These are phyloP conservation scores for Talaromyces borbonicus DNA, from an alignment of 495 filamentous ascomycete species.

Conservation along the genomic window DNA sequence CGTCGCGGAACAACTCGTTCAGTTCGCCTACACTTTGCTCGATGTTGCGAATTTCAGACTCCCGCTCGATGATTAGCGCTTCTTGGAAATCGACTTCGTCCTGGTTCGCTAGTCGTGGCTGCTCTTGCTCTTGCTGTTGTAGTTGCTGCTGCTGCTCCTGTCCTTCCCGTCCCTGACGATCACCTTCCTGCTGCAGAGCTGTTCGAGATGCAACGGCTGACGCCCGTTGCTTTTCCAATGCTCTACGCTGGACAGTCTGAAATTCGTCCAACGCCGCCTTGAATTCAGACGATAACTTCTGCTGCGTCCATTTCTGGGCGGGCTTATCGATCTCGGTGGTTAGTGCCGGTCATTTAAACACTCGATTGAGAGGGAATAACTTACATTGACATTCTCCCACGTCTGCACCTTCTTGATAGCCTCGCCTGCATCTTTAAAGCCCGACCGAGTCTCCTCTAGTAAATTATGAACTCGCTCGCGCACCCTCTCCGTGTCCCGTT, in stretches of 20 bases:
- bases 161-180: constrained; percentile 21
- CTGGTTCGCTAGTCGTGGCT: constrained; percentile 75
- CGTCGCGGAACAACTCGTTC: constrained; percentile 93
- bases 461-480: constrained; percentile 81
- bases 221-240: constrained; percentile 85
- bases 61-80: constrained; percentile 85
- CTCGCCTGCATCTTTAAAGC: constrained; percentile 91
- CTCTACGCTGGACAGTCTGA: constrained; percentile 76
- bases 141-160: constrained; percentile 44
- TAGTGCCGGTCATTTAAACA: neutral
- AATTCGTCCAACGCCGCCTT: constrained; percentile 79
- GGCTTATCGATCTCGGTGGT: constrained; percentile 42
- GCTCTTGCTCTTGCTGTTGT: constrained; percentile 63
- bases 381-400: constrained; percentile 88
- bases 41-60: constrained; percentile 92
- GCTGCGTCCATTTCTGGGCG: constrained; percentile 86
- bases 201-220: constrained; percentile 70
- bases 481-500: constrained; percentile 80
- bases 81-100: constrained; percentile 98
- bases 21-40: constrained; percentile 92
- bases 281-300: constrained; percentile 89
- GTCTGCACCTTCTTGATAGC: constrained; percentile 82
- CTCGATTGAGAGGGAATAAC: constrained; percentile 16
- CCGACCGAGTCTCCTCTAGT: constrained; percentile 69
- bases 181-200: constrained; percentile 51